Base-by-base conservation (phyloP, 2,329 filamentous ascomycete species). In the Alternaria infectoria region DNA sequence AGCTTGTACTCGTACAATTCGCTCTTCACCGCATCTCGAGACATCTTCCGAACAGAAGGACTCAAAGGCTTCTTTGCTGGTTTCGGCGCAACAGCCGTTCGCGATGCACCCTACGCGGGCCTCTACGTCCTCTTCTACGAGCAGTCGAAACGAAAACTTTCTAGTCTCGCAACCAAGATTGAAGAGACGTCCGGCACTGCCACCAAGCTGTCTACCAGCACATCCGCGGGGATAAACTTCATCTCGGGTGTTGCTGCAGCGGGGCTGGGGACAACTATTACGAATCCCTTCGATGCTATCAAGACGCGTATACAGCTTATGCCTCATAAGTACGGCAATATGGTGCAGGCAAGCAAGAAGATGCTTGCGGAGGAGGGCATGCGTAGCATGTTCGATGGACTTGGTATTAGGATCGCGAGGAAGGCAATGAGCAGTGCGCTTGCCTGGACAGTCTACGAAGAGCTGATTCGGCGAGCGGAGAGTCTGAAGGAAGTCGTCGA, bases 401-500 rank as follows among this genome's bases (percentile, higher is more conserved):
- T 99, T 59, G 92, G 88, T 2, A 83, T 99, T 69, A 87, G 96
- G 60, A 97, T 98, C 85, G 91, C 90, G 49, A 87, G 96, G 70
- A 99, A 99, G 80, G 95, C 93, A 6, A 81, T 97, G 47, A 97
- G 94, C 80, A 95, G 91, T 56, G 96, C 96, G n/a, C 85, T 98
- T 70, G 95, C 95, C 8, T 99, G 96, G 96, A 98, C 95, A 10
- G 86, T 97, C 44, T 99, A 99, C 76, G 96, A 99, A 82, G 95
- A 97, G 80, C 81, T 97, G 72, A 91, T 98, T 66, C 84, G 94
- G 64, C 86, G 91, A 71, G 91, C 91, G 1, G 89, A 90, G 78
- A 81, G 70, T 61, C 77, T 74, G 76, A 66, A 64, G 51, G 74
- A 78, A 43, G 68, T 62, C 19, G 69, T 75, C 6, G 73, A 73